These are phyloP conservation scores for Coniochaeta hoffmannii DNA, from an alignment of 2,329 filamentous ascomycete species.

Conservation along the genomic window DNA sequence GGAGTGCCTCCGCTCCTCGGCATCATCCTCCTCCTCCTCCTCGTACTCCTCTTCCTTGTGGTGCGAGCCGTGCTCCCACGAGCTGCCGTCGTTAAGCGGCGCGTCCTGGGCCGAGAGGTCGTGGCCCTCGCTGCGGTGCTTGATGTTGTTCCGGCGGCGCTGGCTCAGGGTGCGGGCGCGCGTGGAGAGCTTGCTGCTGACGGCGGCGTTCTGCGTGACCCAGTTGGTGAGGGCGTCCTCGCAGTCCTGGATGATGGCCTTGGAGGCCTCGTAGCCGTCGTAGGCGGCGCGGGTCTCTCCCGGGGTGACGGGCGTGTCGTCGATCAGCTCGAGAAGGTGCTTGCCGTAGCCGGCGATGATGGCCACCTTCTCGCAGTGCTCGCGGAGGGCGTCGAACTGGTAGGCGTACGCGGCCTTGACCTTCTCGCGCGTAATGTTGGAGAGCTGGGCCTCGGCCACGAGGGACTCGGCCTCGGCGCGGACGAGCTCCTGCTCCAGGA, in stretches of 20 bases:
- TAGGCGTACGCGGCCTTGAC: conserved; percentile 97
- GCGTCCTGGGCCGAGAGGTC: conserved; percentile 80
- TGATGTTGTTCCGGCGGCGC: conserved; percentile 68
- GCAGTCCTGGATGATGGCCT: conserved; percentile 98
- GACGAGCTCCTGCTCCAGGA: conserved; percentile 96
- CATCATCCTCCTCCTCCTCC: conserved; percentile 55
- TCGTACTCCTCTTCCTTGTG: conserved; percentile 52
- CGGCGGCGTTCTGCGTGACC: conserved; percentile 84
- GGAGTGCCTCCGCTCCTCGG: conserved; percentile 29
- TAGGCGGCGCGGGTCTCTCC: conserved; percentile 94
- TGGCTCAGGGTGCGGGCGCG: conserved; percentile 84
- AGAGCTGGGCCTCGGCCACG: conserved; percentile 94
- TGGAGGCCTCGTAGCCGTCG: conserved; percentile 96
- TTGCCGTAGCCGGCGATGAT: conserved; percentile 98
- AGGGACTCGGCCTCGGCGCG: conserved; percentile 98
- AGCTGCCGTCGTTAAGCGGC: conserved; percentile 69
- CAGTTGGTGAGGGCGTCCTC: conserved; percentile 97
- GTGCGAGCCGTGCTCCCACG: conserved; percentile 70
- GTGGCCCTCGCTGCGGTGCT: conserved; percentile 62
- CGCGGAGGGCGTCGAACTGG: conserved; percentile 93
- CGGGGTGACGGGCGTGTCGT: conserved; percentile 93
- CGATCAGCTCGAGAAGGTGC: conserved; percentile 92
- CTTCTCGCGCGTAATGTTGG: conserved; percentile 99
- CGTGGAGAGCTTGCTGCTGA: conserved; percentile 78
- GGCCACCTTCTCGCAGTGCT: conserved; percentile 97